Percentiles rank a stretch among this genome's conserved stretches.
Evolutionary conservation across 2,329 filamentous ascomycete genomes (phyloP).

Genomic region (Tympanopsis confertula): DNA sequence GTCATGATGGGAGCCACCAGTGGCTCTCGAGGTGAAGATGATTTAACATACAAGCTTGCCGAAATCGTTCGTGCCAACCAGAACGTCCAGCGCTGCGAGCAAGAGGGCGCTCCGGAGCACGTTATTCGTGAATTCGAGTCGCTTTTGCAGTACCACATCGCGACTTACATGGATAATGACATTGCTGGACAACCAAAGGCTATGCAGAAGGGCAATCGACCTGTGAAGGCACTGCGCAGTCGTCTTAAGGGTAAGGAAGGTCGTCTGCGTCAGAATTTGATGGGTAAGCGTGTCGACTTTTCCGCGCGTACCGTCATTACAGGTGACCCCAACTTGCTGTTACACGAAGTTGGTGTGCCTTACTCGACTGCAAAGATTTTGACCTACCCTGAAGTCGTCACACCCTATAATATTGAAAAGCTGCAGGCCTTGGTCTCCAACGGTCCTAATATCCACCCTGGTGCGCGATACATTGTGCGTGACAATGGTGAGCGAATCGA

Average conservation of each 20-base stretch:
- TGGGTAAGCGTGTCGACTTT: conserved; percentile 99
- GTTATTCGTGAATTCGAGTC: conserved; percentile 84
- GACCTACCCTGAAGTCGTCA: conserved; percentile 95
- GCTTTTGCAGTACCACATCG: conserved; percentile 91
- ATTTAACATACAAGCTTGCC: conserved; percentile 97
- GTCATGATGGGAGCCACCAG: conserved; percentile 90
- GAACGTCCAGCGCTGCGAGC: conserved; percentile 81
- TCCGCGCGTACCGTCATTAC: conserved; percentile 99
- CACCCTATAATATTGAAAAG: conserved; percentile 92
- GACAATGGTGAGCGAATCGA: conserved; percentile 90
- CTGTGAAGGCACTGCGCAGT: conserved; percentile 90
- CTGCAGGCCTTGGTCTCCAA: conserved; percentile 82
- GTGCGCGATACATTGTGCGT: conserved; percentile 91
- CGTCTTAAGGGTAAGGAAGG: conserved; percentile 99
- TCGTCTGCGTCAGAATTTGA: conserved; percentile 92
- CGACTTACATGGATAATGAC: conserved; percentile 99
- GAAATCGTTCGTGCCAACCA: conserved; percentile 97
- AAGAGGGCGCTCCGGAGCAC: conserved; percentile 83
- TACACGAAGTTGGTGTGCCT: conserved; percentile 95
- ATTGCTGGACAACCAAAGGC: conserved; percentile 92
- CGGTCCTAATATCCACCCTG: conserved; percentile 87
- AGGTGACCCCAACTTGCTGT: conserved; percentile 87
- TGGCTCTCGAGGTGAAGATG: conserved; percentile 90
- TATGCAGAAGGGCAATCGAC: conserved; percentile 90
- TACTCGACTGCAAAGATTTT: conserved; percentile 83